A percentile compares a stretch with the other conserved stretches of the same genome.
These are phyloP conservation scores for Lichtheimia ramosa DNA, from an alignment of 371 early-diverging fungal species.

Conservation along the genomic window DNA sequence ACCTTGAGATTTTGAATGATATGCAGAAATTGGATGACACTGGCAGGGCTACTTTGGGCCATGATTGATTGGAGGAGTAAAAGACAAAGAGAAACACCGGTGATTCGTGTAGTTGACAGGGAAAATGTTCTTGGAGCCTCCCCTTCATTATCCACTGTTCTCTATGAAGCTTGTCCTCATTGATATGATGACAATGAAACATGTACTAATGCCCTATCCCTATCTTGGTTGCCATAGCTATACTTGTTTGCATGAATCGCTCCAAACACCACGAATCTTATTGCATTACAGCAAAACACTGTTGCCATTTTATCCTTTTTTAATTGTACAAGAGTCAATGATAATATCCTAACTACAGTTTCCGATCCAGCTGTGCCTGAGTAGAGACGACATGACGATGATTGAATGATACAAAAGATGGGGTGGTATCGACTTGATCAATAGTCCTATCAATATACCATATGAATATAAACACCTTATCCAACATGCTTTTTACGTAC, in stretches of 20 bases:
- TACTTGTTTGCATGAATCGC: too few relatives aligned
- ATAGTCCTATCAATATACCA: constrained; percentile 48
- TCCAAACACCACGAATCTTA: too few relatives aligned
- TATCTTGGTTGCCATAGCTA: too few relatives aligned
- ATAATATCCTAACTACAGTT: constrained; percentile 8
- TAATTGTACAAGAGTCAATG: too few relatives aligned
- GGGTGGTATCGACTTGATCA: constrained; percentile 64
- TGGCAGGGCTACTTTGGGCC: constrained; percentile 29
- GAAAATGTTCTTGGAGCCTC: too few relatives aligned
- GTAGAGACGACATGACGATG: constrained; percentile 50
- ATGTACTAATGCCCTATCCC: too few relatives aligned
- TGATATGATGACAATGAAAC: too few relatives aligned
- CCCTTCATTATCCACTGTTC: too few relatives aligned
- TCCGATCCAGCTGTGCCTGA: constrained; percentile 32
- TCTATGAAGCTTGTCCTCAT: too few relatives aligned
- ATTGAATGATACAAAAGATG: constrained; percentile 65
- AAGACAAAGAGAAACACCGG: not conserved
- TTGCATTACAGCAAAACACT: too few relatives aligned
- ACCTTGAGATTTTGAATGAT: constrained; percentile 70
- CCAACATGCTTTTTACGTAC: constrained; percentile 32
- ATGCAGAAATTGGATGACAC: constrained; percentile 61
- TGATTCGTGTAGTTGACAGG: too few relatives aligned
- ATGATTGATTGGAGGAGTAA: not conserved
- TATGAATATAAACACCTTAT: not conserved
- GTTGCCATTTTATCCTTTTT: too few relatives aligned